A percentile compares a stretch with the other conserved stretches of the same genome.
Conservation (phyloP, 305 asterid genomes). For the Fraxinus platypoda region DNA sequence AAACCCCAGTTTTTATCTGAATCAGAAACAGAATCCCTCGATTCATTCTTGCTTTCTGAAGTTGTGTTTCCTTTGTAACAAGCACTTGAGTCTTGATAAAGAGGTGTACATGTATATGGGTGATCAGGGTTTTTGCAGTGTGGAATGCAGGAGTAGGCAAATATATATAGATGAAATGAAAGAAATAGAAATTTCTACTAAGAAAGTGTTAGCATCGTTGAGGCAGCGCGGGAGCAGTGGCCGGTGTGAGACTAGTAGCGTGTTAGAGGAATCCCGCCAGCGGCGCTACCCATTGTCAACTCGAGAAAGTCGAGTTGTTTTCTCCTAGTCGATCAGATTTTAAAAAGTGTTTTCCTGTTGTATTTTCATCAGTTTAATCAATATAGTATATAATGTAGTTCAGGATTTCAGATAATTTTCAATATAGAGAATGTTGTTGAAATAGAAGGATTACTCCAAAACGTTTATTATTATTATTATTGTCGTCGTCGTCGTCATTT, state of each 20-base stretch:
- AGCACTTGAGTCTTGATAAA: constrained; percentile 24
- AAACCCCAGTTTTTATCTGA: constrained; percentile 13
- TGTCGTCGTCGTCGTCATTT: too few relatives aligned
- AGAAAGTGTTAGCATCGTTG: constrained; percentile 15
- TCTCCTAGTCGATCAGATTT: not conserved
- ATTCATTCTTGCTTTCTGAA: constrained; percentile 25
- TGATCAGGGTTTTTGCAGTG: constrained; percentile 37
- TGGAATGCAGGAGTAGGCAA: constrained; percentile 32
- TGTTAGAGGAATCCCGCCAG: constrained; percentile 15
- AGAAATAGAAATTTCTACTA: constrained; percentile 30
- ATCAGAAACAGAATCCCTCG: not conserved
- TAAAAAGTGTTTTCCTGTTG: not conserved
- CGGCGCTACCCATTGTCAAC: not conserved
- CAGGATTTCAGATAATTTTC: not conserved
- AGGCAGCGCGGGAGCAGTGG: constrained; percentile 3
- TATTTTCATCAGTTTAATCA: not conserved
- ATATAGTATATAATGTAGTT: not conserved
- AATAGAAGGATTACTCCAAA: not conserved
- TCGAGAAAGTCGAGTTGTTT: constrained; percentile 12
- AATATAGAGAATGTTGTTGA: not conserved
- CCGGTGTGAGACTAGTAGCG: not conserved
- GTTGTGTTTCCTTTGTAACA: constrained; percentile 28
- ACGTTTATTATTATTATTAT: too few relatives aligned
- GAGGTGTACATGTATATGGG: constrained; percentile 45
- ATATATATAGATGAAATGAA: constrained; percentile 30